Evolutionary conservation across 805 yeast genomes (phyloP).

Genomic region (Candida coleopterorum): DNA sequence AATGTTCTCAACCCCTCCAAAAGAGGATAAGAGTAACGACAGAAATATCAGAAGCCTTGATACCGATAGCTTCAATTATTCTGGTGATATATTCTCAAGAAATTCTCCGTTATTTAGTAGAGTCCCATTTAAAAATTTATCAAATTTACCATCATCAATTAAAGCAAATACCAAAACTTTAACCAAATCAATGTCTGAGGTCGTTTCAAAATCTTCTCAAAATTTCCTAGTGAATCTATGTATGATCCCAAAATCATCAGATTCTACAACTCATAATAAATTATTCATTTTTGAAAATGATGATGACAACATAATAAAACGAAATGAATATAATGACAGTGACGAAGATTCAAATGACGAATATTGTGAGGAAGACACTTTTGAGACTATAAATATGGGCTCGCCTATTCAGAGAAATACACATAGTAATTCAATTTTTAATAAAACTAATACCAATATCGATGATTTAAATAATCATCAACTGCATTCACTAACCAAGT

Average conservation of each 20-base stretch:
- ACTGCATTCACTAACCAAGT: slow-evolving; percentile 20
- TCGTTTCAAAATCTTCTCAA: slow-evolving; percentile 16
- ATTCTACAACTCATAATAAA: too few species aligned
- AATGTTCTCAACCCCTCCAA: not conserved
- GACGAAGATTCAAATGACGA: slow-evolving; percentile 2
- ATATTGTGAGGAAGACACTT: slow-evolving; percentile 12
- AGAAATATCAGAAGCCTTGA: too few species aligned
- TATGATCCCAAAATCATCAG: too few species aligned
- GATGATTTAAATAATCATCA: not conserved
- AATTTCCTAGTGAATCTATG: slow-evolving; percentile 9
- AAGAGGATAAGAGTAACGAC: not conserved
- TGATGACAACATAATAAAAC: too few species aligned
- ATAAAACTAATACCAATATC: slow-evolving; percentile 1
- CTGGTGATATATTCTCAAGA: not conserved
- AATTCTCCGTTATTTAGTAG: slow-evolving; percentile 8
- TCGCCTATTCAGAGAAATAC: slow-evolving; percentile 6
- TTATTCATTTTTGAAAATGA: too few species aligned
- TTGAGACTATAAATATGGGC: slow-evolving; percentile 13
- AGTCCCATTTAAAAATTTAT: slow-evolving; percentile 24
- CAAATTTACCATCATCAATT: slow-evolving; percentile 17
- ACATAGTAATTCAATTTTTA: not conserved
- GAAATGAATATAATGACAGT: not conserved
- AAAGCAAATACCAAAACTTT: slow-evolving; percentile 18
- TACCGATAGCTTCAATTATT: not conserved
- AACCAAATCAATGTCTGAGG: slow-evolving; percentile 16